A percentile compares a stretch with the other conserved stretches of the same genome.
Conservation (phyloP, 108 stramenopile genomes). For the Nitzschia sp. region DNA sequence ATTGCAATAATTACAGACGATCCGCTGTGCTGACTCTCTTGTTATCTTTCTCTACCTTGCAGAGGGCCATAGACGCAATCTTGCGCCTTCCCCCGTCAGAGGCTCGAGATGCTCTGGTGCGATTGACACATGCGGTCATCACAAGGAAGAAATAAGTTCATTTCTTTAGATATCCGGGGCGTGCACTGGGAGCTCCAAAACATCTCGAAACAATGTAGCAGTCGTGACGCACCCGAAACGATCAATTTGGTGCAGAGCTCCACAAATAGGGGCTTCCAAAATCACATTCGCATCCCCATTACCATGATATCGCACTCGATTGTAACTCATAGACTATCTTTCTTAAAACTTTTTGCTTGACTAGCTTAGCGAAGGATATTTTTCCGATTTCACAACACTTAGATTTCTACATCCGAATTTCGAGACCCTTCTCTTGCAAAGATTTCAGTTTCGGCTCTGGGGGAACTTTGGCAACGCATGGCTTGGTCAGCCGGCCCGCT, state of each 20-base stretch:
- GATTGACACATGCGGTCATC: slow-evolving; percentile 88
- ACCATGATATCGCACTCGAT: not conserved
- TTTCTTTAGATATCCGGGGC: too few species aligned
- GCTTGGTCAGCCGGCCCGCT: slow-evolving; percentile 70
- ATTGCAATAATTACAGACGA: not conserved
- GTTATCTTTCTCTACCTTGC: slow-evolving; percentile 10
- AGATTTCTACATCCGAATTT: slow-evolving; percentile 28
- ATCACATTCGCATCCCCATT: too few species aligned
- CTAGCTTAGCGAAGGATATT: not conserved
- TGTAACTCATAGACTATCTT: not conserved
- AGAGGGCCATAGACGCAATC: slow-evolving; percentile 87
- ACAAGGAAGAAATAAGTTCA: slow-evolving; percentile 87
- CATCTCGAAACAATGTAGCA: too few species aligned
- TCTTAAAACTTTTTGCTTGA: not conserved
- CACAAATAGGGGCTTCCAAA: too few species aligned
- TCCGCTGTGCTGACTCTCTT: not conserved
- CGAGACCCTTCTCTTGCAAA: slow-evolving; percentile 78
- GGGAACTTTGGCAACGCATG: slow-evolving; percentile 85
- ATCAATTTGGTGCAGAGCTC: too few species aligned
- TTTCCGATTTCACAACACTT: not conserved
- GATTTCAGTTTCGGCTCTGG: slow-evolving; percentile 74
- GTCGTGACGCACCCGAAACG: too few species aligned
- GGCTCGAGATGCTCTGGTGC: slow-evolving; percentile 84
- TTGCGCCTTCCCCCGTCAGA: slow-evolving; percentile 87
- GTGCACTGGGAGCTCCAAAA: too few species aligned